Base-by-base conservation (phyloP, 2,329 filamentous ascomycete species). In the Pestalotiopsis sp. region DNA sequence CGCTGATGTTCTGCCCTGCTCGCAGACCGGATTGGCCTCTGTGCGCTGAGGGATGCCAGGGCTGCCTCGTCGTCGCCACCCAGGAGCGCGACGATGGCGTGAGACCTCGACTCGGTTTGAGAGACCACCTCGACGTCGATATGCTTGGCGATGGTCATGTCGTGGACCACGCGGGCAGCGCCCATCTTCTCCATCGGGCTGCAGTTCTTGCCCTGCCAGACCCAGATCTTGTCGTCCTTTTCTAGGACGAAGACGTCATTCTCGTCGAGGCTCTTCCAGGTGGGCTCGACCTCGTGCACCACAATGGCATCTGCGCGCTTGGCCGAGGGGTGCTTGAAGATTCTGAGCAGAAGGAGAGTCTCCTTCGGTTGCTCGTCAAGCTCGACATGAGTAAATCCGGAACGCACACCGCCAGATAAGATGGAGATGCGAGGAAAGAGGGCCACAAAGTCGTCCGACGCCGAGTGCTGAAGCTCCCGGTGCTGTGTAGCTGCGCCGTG, bases 181-280 rank as follows among this genome's bases (percentile, higher is more conserved):
- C 90, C 91, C 59, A 87, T 86, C 80, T 91, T 92, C 75, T 92
- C 90, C 88, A 91, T 91, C 0, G 90, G 90, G 61, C 86, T 89
- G 75, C 89, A 90, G 57, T 83, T 84, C 73, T 83, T 84, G 65
- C 90, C 90, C 80, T 92, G 90, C 90, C 90, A 92, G 4, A 91
- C 87, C 84, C 87, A 91, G 72, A 92, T 90, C 80, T 91, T 91
- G 64, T 87, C 82, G 27, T 86, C 85, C 66, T 83, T 83, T 72
- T 92, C 90, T 58, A 92, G 78, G 14, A 92, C 82, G 72, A 92
- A 92, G 2, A 92, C 90, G 73, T 92, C 90, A 66, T 81, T 81
- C 68, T 91, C 89, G 72, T 92, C 89, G 40, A 92, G 83, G 73
- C 87, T 91, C 72, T 81, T 73, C 86, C 87, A 90, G 0, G 81